Conservation (phyloP, 176 grass and related monocot genomes). For the Themeda triandra region DNA sequence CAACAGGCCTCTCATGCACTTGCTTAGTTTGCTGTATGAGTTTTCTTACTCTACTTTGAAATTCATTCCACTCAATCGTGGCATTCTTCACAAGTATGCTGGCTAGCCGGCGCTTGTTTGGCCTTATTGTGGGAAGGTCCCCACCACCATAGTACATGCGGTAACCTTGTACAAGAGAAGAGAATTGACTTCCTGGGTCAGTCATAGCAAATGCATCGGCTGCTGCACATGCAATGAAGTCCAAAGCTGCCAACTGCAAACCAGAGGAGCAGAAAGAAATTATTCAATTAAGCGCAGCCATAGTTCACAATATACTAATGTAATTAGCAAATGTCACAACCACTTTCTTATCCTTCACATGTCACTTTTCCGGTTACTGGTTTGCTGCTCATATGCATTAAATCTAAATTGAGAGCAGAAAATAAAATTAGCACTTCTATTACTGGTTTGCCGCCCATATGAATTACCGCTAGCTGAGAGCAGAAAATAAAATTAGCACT, state of each 20-base stretch:
- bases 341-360: not conserved
- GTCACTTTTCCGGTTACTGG: not conserved
- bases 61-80: conserved; percentile 95
- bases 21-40: conserved; percentile 93
- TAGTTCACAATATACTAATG: not conserved
- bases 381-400: not conserved
- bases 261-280: conserved; percentile 5
- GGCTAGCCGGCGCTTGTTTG: conserved; percentile 79
- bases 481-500: not conserved
- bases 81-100: conserved; percentile 84
- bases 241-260: conserved; percentile 84
- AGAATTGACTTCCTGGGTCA: conserved; percentile 89
- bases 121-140: conserved; percentile 78
- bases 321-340: not conserved
- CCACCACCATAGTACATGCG: conserved; percentile 91
- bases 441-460: not conserved
- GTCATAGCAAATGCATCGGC: conserved; percentile 99
- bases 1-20: conserved; percentile 79
- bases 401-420: not conserved
- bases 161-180: conserved; percentile 90
- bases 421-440: not conserved
- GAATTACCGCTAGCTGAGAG: not conserved
- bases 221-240: conserved; percentile 89
- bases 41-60: conserved; percentile 85
- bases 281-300: conserved; percentile 10